phyloP scores from a whole-genome alignment of 139 green algal genomes.

The Deuterostichococcus epilithicus region DNA sequence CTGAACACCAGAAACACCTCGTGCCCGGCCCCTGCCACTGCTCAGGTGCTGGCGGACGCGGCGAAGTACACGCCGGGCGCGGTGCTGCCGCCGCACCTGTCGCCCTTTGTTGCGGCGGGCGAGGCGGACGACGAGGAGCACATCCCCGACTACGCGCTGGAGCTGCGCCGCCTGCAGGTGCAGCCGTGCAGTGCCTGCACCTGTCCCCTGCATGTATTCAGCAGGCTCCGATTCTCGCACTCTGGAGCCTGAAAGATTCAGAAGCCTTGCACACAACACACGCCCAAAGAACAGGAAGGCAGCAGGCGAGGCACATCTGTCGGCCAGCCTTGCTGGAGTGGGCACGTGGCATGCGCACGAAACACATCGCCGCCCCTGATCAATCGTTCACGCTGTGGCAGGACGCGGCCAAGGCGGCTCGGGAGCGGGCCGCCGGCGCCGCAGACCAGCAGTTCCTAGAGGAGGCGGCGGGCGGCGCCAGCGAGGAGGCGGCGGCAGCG shows the following conservation, averaged over 20 bases:
- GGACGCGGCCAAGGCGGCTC: conserved; percentile 62
- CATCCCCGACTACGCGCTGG: conserved; percentile 84
- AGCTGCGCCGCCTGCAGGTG: conserved; percentile 77
- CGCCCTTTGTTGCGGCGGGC: conserved; percentile 81
- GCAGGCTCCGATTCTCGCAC: background rate
- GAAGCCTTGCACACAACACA: background rate
- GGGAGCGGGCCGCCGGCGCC: conserved; percentile 41
- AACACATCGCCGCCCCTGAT: background rate
- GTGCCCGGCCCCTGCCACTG: conserved; percentile 40
- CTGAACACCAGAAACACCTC: no score
- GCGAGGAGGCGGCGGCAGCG: conserved; percentile 15
- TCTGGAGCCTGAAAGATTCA: background rate
- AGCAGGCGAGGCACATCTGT: background rate
- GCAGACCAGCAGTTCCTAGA: conserved; percentile 32
- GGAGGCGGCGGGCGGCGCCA: conserved; percentile 25
- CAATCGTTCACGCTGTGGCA: conserved; percentile 15
- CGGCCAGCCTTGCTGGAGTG: background rate
- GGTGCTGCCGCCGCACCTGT: conserved; percentile 91
- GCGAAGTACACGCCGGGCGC: conserved; percentile 77
- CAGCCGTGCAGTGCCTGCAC: background rate
- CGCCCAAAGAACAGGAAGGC: background rate
- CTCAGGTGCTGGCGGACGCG: conserved; percentile 52
- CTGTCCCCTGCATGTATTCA: background rate
- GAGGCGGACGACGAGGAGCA: conserved; percentile 89
- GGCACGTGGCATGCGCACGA: background rate